Evolutionary conservation across 768 basidiomycete species (phyloP).

Genomic region (Dictyophora rubrovolvata): DNA sequence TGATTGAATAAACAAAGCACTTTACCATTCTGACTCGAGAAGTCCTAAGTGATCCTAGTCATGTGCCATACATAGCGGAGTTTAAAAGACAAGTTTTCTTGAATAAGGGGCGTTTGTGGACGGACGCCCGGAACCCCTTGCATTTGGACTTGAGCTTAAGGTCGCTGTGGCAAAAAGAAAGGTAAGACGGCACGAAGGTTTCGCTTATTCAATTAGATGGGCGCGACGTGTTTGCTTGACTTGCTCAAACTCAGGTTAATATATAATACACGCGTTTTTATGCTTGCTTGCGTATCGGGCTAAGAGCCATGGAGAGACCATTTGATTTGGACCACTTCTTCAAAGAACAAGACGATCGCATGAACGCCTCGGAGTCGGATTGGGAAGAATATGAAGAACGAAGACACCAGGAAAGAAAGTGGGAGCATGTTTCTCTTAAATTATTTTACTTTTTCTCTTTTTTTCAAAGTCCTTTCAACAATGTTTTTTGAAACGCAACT

Average conservation of each 20-base stretch:
- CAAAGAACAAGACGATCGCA: conserved; percentile 41
- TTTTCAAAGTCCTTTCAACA: background rate
- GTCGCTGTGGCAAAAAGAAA: background rate
- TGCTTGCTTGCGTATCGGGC: background rate
- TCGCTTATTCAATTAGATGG: background rate
- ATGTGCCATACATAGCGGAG: too few relatives aligned
- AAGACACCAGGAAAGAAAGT: conserved; percentile 5
- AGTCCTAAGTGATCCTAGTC: too few relatives aligned
- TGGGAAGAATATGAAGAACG: conserved; percentile 30
- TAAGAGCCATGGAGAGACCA: background rate
- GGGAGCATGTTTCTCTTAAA: background rate
- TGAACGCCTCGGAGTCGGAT: conserved; percentile 46
- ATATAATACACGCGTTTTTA: background rate
- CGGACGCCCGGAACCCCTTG: background rate
- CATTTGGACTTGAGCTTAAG: background rate
- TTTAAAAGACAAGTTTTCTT: too few relatives aligned
- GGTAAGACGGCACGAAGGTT: background rate
- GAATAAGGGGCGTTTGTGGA: background rate
- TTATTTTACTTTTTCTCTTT: background rate
- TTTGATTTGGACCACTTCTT: conserved; percentile 39
- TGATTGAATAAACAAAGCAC: too few relatives aligned
- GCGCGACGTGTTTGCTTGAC: too few relatives aligned
- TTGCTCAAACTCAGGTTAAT: background rate
- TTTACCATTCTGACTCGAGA: too few relatives aligned
- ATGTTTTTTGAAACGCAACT: background rate